A percentile compares a stretch with the other conserved stretches of the same genome.
Conservation (phyloP, 2,329 filamentous ascomycete species). For the Penicillium sp. region DNA sequence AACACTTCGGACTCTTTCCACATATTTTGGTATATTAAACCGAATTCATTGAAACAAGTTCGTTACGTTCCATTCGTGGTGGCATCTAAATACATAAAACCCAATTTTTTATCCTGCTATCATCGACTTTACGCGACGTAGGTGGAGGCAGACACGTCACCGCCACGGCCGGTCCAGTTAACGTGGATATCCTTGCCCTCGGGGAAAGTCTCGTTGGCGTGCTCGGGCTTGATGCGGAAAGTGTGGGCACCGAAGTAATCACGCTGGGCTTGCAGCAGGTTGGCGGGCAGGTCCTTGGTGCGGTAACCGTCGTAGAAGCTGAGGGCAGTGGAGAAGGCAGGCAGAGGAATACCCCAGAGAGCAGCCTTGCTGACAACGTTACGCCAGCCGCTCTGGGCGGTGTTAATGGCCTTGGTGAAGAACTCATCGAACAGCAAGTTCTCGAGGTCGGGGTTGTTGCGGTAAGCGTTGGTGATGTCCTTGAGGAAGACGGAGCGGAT, state of each 20-base stretch:
- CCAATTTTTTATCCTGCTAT: constrained; percentile 25
- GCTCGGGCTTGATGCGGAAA: constrained; percentile 83
- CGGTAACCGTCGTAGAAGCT: constrained; percentile 99
- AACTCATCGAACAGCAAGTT: constrained; percentile 99
- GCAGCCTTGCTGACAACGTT: constrained; percentile 89
- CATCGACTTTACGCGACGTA: constrained; percentile 79
- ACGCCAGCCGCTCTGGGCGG: constrained; percentile 89
- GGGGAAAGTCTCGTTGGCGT: constrained; percentile 75
- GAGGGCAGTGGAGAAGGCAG: constrained; percentile 93
- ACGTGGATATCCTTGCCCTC: constrained; percentile 90
- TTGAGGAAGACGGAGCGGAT: constrained; percentile 99
- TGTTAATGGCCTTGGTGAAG: constrained; percentile 99
- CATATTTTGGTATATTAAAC: not conserved
- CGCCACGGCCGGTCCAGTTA: constrained; percentile 99
- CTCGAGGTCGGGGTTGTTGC: constrained; percentile 88
- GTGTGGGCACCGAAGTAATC: constrained; percentile 99
- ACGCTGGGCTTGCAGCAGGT: constrained; percentile 97
- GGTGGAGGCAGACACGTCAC: constrained; percentile 94
- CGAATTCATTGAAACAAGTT: constrained; percentile 15
- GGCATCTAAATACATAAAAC: constrained; percentile 30
- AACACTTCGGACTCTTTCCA: not conserved
- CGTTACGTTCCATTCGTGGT: constrained; percentile 28
- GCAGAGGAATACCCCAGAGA: constrained; percentile 91
- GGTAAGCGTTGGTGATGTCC: constrained; percentile 98
- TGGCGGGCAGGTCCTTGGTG: constrained; percentile 94